Base-by-base conservation (phyloP, 345 rosid genomes). In the Gossypium rotundifolium region DNA sequence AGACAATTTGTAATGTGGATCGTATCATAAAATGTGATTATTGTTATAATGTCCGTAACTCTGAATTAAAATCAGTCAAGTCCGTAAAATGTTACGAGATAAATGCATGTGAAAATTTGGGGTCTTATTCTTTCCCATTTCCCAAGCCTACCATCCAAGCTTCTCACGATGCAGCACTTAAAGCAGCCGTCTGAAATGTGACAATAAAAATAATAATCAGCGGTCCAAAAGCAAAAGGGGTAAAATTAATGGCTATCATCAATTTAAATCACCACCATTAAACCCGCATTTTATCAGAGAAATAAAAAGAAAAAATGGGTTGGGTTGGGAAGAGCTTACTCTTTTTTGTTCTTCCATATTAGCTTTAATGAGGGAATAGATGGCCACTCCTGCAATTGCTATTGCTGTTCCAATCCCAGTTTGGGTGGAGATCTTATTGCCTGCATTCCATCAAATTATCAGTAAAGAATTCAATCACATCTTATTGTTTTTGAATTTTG, bases 381-480 rank as follows among this genome's bases (percentile, higher is more conserved):
- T 75, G 71, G 87, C 89, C 13, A 83, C 87, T 42, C 89, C 89
- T 25, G 83, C 84, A 72, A 86, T 86, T 59, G 89, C 89, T 65
- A 84, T 77, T 8, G 78, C 84, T 1, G 89, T 86, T 10, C 89
- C 87, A 69, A 78, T 82, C 55, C 87, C 87, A 25, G 89, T 86
- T 69, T 86, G 89, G 2, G 89, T 77, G 64, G 89, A 82, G 81
- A 86, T 86, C 61, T 46, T 84, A 57, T 86, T 86, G 71, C 89
- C 87, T 86, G 82, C 75, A 59, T 9, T 14, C 17, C 63, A 23
- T 59, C 2, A 7, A 23, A 40, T 10, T 57, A 61, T 40, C 58
- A 14, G 38, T 8, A 46, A 46, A 11, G 2, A 66, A 72, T 58
- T 11, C 5, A 18, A 44, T 65, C 52, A 45, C 16, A 58, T 58